Conservation (phyloP, 495 filamentous ascomycete genomes). For the Talaromyces wortmannii region DNA sequence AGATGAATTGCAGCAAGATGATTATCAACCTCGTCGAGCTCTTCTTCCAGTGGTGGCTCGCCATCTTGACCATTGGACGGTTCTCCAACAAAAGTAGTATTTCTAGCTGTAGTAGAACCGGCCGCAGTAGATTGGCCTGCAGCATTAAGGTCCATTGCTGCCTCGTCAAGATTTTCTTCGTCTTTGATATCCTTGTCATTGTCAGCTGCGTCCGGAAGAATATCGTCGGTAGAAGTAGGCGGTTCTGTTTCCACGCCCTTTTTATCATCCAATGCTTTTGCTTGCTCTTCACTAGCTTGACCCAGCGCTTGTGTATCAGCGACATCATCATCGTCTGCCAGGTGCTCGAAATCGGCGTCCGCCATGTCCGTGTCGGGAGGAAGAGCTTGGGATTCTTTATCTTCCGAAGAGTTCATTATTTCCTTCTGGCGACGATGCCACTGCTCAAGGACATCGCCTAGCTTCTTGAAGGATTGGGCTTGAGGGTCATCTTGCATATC, state of each 20-base stretch:
- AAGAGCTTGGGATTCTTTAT: conserved; percentile 45
- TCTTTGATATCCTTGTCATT: conserved; percentile 44
- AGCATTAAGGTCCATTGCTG: conserved; percentile 39
- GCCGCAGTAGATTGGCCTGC: conserved; percentile 21
- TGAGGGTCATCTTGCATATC: conserved; percentile 47
- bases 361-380: conserved; percentile 59
- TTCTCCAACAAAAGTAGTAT: conserved; percentile 2
- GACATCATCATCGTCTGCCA: conserved; percentile 71
- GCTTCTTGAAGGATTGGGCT: conserved; percentile 70
- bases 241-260: conserved; percentile 73
- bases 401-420: conserved; percentile 62
- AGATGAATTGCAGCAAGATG: conserved; percentile 70
- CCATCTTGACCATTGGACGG: conserved; percentile 28
- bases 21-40: conserved; percentile 64
- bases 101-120: conserved; percentile 24
- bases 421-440: conserved; percentile 83
- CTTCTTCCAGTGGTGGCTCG: conserved; percentile 48
- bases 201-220: conserved; percentile 52
- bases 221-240: conserved; percentile 45
- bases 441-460: conserved; percentile 86
- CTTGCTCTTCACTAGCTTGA: conserved; percentile 80
- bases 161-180: conserved; percentile 38
- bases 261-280: conserved; percentile 70
- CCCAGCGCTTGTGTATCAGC: conserved; percentile 89
- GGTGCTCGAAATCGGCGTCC: conserved; percentile 79